Percentiles rank a stretch among this genome's conserved stretches.
phyloP scores from a whole-genome alignment of 2,329 filamentous ascomycete genomes.

The Colletotrichum eleusines region DNA sequence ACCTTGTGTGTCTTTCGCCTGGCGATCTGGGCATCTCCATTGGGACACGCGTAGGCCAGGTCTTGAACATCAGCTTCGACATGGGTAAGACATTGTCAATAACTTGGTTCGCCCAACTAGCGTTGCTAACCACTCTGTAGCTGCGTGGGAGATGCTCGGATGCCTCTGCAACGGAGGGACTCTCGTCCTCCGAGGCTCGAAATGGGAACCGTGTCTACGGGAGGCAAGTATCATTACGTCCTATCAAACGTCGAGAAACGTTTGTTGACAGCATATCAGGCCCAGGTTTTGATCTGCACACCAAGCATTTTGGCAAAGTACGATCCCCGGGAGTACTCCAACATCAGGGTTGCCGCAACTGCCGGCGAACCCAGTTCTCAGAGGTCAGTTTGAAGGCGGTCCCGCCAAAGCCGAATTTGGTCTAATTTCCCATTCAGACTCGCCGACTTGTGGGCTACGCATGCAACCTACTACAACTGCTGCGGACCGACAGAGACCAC shows the following conservation, averaged over 20 bases:
- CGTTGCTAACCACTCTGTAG: slow-evolving; percentile 48
- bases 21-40: slow-evolving; percentile 59
- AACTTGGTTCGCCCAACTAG: not conserved
- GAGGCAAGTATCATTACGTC: slow-evolving; percentile 14
- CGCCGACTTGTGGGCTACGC: slow-evolving; percentile 67
- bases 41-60: slow-evolving; percentile 65
- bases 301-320: slow-evolving; percentile 42
- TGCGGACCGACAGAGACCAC: slow-evolving; percentile 72
- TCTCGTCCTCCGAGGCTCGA: slow-evolving; percentile 40
- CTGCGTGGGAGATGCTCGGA: slow-evolving; percentile 70
- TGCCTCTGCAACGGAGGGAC: slow-evolving; percentile 42
- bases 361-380: slow-evolving; percentile 42
- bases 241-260: not conserved
- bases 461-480: slow-evolving; percentile 65
- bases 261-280: slow-evolving; percentile 1
- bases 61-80: slow-evolving; percentile 70
- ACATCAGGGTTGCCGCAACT: slow-evolving; percentile 39
- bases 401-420: not conserved
- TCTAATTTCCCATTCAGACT: slow-evolving; percentile 46
- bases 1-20: slow-evolving; percentile 18
- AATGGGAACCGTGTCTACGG: slow-evolving; percentile 37
- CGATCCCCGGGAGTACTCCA: slow-evolving; percentile 39
- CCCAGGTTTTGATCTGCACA: slow-evolving; percentile 39
- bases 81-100: slow-evolving; percentile 66
- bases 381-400: not conserved